Evolutionary conservation across 495 filamentous ascomycete genomes (phyloP), one percentile per base, ranked within the genome.

Genomic region (Bathelium albidoporum): DNA sequence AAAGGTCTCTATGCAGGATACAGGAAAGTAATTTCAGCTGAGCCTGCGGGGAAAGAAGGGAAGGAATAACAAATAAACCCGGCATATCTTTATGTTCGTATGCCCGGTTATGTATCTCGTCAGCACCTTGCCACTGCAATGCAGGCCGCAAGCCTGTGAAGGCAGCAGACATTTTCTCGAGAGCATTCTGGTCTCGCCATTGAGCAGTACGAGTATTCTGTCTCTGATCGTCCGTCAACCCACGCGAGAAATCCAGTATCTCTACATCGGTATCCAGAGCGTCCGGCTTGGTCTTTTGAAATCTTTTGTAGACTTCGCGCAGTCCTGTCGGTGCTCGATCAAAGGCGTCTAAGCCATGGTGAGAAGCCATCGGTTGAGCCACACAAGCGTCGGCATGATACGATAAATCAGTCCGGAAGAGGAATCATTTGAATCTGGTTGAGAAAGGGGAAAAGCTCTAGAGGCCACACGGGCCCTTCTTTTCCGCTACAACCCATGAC

Each of bases 1-100:
- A 87, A 16, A 97, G 82, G 73, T 95, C 89, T 41, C 87, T 83
- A 72, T 95, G 90, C 32, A 96, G 76, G 67, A 96, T 75, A 28
- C 81, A 81, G 14, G 75, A 81, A 4, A 96, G 77, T 5, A 97
- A 77, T 20, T 76, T 71, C 61, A 78, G 77, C 73, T 97, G 93
- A 24, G 87, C 79, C 2, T 76, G 71, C 16, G 81, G 79, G 11
- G 90, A 87, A 39, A 96, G 74, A 0, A 96, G 72, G 11, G 81
- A 80, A 61, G 92, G 91, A 26, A 89, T 76, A 64, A 96, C 82
- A 36, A 85, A 78, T 12, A 97, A 80, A 61, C 89, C 90, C 95
- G 67, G 65, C 61, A 61, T 59, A 31, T 59, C 49, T 29, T 55
- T 24, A 24, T 55, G 4, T 20, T 55, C 49, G 24, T 55, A 55